phyloP scores from a whole-genome alignment of 2,329 filamentous ascomycete species.

The Colletotrichum viniferum region DNA sequence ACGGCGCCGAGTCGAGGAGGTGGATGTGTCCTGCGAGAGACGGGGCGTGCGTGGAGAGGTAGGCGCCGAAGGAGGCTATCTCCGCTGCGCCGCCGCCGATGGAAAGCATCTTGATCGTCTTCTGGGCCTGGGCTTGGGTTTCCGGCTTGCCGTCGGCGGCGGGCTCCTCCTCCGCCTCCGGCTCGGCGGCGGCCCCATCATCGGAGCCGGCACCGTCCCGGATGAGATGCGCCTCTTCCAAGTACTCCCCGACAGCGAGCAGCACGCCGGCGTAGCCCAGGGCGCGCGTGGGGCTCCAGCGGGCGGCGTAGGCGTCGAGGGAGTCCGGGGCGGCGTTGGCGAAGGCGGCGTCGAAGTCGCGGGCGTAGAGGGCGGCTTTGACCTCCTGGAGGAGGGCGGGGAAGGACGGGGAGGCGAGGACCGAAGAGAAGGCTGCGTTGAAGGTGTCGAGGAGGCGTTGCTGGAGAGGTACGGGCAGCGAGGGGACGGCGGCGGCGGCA shows the following conservation, averaged over 20 bases:
- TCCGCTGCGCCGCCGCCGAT: slow-evolving; percentile 66
- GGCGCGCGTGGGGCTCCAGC: slow-evolving; percentile 89
- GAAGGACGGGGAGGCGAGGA: slow-evolving; percentile 52
- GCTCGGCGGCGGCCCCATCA: not conserved
- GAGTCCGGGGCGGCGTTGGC: slow-evolving; percentile 56
- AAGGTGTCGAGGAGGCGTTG: slow-evolving; percentile 79
- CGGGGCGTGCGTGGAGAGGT: slow-evolving; percentile 31
- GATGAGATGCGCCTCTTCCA: slow-evolving; percentile 26
- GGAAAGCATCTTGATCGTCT: slow-evolving; percentile 44
- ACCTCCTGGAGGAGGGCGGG: slow-evolving; percentile 73
- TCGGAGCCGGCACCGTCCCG: not conserved
- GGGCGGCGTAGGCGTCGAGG: slow-evolving; percentile 81
- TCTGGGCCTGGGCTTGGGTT: not conserved
- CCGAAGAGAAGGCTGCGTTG: slow-evolving; percentile 61
- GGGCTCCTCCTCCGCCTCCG: not conserved
- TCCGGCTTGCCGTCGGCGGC: not conserved
- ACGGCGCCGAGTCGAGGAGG: slow-evolving; percentile 84
- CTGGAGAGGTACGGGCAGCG: slow-evolving; percentile 42
- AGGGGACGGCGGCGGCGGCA: not conserved
- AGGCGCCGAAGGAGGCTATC: slow-evolving; percentile 58
- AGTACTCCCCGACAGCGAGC: slow-evolving; percentile 36
- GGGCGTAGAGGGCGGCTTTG: slow-evolving; percentile 83
- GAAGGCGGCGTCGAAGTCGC: slow-evolving; percentile 86
- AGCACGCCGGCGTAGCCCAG: slow-evolving; percentile 77
- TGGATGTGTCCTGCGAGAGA: slow-evolving; percentile 47